Conservation (phyloP, 2,329 filamentous ascomycete genomes). For the Mycosphaerella sp. region DNA sequence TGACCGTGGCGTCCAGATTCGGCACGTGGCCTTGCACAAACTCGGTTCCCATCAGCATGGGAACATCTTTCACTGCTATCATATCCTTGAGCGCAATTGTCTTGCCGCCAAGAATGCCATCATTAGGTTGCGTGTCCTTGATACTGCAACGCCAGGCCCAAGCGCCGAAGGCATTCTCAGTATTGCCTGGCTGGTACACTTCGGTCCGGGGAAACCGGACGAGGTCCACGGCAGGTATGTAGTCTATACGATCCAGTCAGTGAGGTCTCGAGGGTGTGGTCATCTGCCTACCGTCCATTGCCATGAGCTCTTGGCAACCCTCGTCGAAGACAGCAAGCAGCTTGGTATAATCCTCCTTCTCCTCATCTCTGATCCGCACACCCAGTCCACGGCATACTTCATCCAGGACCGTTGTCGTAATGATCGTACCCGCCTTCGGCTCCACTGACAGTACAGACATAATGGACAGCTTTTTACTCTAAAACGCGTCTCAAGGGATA, state of each 20-base stretch:
- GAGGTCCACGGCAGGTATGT: not conserved
- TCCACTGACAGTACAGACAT: not conserved
- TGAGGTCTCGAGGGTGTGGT: too few species aligned
- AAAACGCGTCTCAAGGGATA: not conserved
- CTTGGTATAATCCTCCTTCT: constrained; percentile 37
- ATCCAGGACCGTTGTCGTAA: constrained; percentile 33
- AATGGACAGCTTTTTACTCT: not conserved
- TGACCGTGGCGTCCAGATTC: constrained; percentile 43
- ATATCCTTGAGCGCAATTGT: constrained; percentile 46
- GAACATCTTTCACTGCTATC: constrained; percentile 42
- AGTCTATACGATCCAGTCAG: not conserved
- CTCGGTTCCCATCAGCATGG: constrained; percentile 42
- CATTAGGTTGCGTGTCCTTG: constrained; percentile 27
- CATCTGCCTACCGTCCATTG: constrained; percentile 29
- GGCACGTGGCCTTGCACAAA: constrained; percentile 36
- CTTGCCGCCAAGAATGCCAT: constrained; percentile 36
- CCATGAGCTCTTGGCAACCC: constrained; percentile 36
- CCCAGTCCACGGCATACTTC: constrained; percentile 32
- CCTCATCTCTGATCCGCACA: constrained; percentile 32
- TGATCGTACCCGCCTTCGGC: constrained; percentile 20
- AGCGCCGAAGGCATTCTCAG: constrained; percentile 37
- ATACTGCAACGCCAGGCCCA: constrained; percentile 43
- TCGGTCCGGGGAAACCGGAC: not conserved
- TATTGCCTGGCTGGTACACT: constrained; percentile 6
- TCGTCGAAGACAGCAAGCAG: constrained; percentile 39